These are phyloP conservation scores for Penicillium egyptiacum DNA, from an alignment of 495 filamentous ascomycete genomes.

Conservation along the genomic window DNA sequence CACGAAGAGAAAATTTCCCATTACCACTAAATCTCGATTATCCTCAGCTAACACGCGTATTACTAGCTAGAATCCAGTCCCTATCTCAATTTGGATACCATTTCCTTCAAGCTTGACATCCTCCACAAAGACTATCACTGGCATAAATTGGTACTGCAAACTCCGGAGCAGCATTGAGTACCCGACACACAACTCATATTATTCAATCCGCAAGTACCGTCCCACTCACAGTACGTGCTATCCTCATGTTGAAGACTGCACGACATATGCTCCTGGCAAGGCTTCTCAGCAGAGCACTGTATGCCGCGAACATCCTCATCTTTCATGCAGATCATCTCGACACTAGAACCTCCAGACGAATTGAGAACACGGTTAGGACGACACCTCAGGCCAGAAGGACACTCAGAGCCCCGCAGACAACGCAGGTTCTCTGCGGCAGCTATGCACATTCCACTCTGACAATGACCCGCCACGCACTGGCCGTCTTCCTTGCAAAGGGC, in stretches of 20 bases:
- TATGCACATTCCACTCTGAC: background rate
- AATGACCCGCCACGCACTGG: background rate
- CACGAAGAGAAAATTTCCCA: background rate
- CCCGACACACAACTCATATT: background rate
- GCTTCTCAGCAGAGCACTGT: background rate
- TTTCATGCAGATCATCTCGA: slow-evolving; percentile 3
- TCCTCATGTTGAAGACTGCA: background rate
- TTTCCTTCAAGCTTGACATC: background rate
- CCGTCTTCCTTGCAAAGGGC: background rate
- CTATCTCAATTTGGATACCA: background rate
- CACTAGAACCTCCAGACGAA: background rate
- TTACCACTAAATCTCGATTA: background rate
- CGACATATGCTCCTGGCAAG: background rate
- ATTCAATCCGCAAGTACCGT: background rate
- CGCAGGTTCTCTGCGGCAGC: background rate
- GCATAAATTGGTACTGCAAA: background rate
- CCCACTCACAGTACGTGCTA: slow-evolving; percentile 1
- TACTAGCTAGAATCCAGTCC: background rate
- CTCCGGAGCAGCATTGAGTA: slow-evolving; percentile 1
- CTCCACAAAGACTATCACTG: background rate
- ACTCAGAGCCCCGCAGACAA: background rate
- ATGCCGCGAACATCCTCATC: background rate
- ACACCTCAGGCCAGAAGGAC: background rate
- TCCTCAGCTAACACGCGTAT: background rate
- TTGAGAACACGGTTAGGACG: background rate